Percentiles rank a stretch among this genome's conserved stretches.
Conservation (phyloP, 371 early-diverging fungal genomes). For the Mortierella sp. region DNA sequence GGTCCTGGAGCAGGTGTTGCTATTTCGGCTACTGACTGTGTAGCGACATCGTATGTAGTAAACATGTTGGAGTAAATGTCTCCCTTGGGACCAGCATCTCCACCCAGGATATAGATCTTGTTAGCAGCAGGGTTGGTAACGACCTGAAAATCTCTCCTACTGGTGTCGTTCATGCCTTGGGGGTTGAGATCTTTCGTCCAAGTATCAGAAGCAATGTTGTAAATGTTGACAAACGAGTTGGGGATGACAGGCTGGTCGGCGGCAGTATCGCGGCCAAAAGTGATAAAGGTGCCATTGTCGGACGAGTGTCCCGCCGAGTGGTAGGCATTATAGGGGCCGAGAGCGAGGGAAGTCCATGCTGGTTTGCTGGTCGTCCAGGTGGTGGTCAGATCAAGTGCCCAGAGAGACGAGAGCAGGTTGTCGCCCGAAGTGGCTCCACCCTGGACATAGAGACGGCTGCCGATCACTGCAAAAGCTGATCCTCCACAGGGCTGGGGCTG, state of each 20-base stretch:
- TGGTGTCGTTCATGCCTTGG: conserved; percentile 21
- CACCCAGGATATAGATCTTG: conserved; percentile 36
- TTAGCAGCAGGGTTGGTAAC: conserved; percentile 40
- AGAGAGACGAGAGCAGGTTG: conserved; percentile 25
- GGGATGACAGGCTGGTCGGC: conserved; percentile 30
- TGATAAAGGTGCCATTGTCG: conserved; percentile 45
- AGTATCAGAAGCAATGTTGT: conserved; percentile 20
- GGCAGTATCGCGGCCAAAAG: conserved; percentile 49
- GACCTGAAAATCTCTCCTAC: conserved; percentile 40
- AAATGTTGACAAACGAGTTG: conserved; percentile 30
- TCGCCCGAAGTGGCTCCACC: conserved; percentile 42
- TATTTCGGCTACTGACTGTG: conserved; percentile 21
- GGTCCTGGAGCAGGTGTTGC: conserved; percentile 30
- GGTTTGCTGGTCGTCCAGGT: conserved; percentile 45
- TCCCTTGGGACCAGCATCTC: conserved; percentile 30
- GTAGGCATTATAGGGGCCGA: conserved; percentile 40
- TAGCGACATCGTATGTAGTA: conserved; percentile 16
- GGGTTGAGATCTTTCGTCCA: conserved; percentile 33
- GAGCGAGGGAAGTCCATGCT: conserved; percentile 26
- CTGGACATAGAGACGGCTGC: conserved; percentile 37
- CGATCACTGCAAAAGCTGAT: conserved; percentile 29
- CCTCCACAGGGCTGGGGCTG: conserved; percentile 49
- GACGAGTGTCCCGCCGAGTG: conserved; percentile 41
- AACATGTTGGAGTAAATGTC: conserved; percentile 16
- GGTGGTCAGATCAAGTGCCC: conserved; percentile 41